These are phyloP conservation scores for Mucor ambiguus DNA, from an alignment of 371 early-diverging fungal genomes.

Conservation along the genomic window DNA sequence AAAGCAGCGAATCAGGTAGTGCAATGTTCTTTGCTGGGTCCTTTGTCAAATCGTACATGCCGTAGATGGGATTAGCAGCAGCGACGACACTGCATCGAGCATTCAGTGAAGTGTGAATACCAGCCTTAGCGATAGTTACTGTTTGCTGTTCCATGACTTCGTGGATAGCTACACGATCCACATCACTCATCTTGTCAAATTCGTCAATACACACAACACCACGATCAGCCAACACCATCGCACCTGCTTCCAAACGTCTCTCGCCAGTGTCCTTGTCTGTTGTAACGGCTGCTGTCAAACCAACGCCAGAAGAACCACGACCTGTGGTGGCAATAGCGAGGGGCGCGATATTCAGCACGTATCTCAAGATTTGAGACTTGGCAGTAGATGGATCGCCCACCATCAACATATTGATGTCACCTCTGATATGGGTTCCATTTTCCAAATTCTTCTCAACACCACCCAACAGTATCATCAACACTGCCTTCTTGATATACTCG, in stretches of 20 bases:
- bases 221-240: constrained; percentile 99
- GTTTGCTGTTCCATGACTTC: constrained; percentile 99
- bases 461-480: constrained; percentile 93
- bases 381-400: constrained; percentile 99
- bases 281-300: constrained; percentile 96
- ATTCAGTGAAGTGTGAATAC: constrained; percentile 98
- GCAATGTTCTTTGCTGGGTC: constrained; percentile 96
- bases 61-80: constrained; percentile 99
- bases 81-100: constrained; percentile 99
- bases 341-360: constrained; percentile 89
- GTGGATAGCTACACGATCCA: constrained; percentile 99
- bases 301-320: constrained; percentile 97
- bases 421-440: constrained; percentile 96
- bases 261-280: constrained; percentile 90
- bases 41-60: constrained; percentile 81
- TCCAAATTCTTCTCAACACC: constrained; percentile 95
- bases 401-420: constrained; percentile 96
- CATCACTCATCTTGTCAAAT: constrained; percentile 99
- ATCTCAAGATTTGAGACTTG: constrained; percentile 93
- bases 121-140: constrained; percentile 97
- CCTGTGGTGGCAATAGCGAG: constrained; percentile 96
- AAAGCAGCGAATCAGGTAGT: constrained; percentile 96
- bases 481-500: constrained; percentile 95
- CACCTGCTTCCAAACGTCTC: constrained; percentile 97
- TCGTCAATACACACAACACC: constrained; percentile 99